phyloP scores from a whole-genome alignment of 2,329 filamentous ascomycete genomes.

The Pseudogymnoascus sp. region DNA sequence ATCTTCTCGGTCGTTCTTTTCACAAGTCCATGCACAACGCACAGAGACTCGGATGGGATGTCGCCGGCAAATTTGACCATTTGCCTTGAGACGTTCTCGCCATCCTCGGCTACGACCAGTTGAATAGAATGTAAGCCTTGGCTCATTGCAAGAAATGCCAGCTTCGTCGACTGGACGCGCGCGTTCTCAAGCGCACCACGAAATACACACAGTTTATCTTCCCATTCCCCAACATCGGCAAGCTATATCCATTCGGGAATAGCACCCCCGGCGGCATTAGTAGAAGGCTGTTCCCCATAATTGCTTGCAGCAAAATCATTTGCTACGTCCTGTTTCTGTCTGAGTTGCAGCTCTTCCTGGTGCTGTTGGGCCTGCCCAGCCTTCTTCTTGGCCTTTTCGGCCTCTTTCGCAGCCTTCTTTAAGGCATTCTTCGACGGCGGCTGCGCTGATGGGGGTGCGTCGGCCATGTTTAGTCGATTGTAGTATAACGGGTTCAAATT shows the following conservation, averaged over 20 bases:
- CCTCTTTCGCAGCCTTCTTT: neutral
- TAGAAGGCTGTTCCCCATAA: constrained; percentile 51
- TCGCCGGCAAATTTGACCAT: constrained; percentile 60
- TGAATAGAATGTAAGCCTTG: constrained; percentile 54
- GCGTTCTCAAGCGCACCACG: constrained; percentile 56
- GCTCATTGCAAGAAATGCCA: constrained; percentile 57
- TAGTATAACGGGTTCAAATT: neutral
- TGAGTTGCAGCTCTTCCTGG: constrained; percentile 42
- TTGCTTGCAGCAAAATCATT: constrained; percentile 40
- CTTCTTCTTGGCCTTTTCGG: neutral
- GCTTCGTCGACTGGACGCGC: constrained; percentile 56
- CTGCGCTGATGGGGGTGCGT: neutral
- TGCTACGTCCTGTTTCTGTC: constrained; percentile 47
- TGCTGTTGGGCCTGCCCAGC: constrained; percentile 37
- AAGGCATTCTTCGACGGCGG: neutral
- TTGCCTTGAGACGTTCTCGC: constrained; percentile 47
- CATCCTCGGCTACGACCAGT: constrained; percentile 47
- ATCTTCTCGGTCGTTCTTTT: constrained; percentile 55
- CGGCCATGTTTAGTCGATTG: neutral
- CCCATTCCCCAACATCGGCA: constrained; percentile 30
- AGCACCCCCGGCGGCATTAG: constrained; percentile 38
- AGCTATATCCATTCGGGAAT: constrained; percentile 38
- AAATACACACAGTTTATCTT: constrained; percentile 44
- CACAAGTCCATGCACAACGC: constrained; percentile 53
- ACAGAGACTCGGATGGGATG: constrained; percentile 52